Conservation (phyloP, 1,284 basidiomycete species). For the Cryptococcus sp. region DNA sequence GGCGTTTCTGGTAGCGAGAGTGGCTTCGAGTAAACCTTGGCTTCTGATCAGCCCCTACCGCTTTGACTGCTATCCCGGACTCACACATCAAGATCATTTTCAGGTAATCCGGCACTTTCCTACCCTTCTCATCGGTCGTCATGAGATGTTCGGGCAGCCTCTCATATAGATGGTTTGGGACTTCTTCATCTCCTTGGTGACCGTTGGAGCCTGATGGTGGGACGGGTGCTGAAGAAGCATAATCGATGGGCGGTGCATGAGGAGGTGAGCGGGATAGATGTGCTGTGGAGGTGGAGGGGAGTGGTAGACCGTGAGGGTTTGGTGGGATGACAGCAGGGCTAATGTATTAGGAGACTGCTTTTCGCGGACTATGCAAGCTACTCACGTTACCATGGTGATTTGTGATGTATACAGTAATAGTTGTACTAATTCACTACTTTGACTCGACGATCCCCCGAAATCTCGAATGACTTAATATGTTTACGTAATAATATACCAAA, state of each 20-base stretch:
- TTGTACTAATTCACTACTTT: too few species aligned
- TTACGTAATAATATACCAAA: too few species aligned
- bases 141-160: conserved; percentile 44
- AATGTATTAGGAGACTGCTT: background rate
- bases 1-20: conserved; percentile 84
- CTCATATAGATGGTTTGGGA: conserved; percentile 47
- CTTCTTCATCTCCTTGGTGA: conserved; percentile 23
- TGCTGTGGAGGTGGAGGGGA: conserved; percentile 7
- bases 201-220: conserved; percentile 33
- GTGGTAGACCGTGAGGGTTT: conserved; percentile 10
- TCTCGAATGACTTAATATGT: too few species aligned
- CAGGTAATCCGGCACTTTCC: conserved; percentile 79
- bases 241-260: conserved; percentile 37
- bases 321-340: conserved; percentile 3
- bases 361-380: too few species aligned
- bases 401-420: too few species aligned
- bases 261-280: conserved; percentile 5
- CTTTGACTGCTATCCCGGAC: conserved; percentile 8
- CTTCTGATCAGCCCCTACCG: conserved; percentile 15
- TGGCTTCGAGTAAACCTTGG: conserved; percentile 79
- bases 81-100: conserved; percentile 76
- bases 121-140: conserved; percentile 18
- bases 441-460: too few species aligned
- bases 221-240: conserved; percentile 44
- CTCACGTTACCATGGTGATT: too few species aligned